Evolutionary conservation across 2,329 filamentous ascomycete genomes (phyloP).

Genomic region (Septoria petroselini): DNA sequence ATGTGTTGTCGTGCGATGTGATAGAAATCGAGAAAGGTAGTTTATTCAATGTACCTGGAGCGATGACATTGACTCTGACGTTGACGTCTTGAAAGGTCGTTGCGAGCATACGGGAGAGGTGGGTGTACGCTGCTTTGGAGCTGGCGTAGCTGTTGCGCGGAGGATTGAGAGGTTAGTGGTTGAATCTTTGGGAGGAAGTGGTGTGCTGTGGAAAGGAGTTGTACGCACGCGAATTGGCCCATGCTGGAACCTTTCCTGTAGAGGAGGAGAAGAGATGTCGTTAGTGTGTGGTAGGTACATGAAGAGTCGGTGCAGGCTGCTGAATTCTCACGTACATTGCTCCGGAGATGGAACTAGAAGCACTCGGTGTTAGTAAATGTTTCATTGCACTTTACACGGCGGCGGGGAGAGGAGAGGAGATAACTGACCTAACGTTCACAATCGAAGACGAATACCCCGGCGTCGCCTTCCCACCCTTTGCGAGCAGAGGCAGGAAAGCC

Average conservation of each 20-base stretch:
- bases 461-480: slow-evolving; percentile 47
- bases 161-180: background rate
- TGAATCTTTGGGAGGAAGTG: no score
- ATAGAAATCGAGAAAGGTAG: no score
- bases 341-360: slow-evolving; percentile 47
- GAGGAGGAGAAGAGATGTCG: no score
- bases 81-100: slow-evolving; percentile 45
- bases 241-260: slow-evolving; percentile 45
- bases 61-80: slow-evolving; percentile 46
- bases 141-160: slow-evolving; percentile 41
- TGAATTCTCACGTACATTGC: slow-evolving; percentile 40
- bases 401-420: no score
- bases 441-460: slow-evolving; percentile 51
- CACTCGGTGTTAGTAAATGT: no score
- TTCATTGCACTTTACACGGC: no score
- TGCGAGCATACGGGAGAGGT: slow-evolving; percentile 48
- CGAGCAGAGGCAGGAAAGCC: slow-evolving; percentile 54
- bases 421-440: slow-evolving; percentile 46
- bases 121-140: slow-evolving; percentile 50
- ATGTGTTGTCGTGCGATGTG: no score
- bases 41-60: slow-evolving; percentile 36
- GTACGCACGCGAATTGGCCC: slow-evolving; percentile 49
- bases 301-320: no score
- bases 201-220: no score
- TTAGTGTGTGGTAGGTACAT: no score